Percentiles rank a stretch among this genome's conserved stretches.
Conservation (phyloP, 768 basidiomycete species). For the Cubamyces lactineus region DNA sequence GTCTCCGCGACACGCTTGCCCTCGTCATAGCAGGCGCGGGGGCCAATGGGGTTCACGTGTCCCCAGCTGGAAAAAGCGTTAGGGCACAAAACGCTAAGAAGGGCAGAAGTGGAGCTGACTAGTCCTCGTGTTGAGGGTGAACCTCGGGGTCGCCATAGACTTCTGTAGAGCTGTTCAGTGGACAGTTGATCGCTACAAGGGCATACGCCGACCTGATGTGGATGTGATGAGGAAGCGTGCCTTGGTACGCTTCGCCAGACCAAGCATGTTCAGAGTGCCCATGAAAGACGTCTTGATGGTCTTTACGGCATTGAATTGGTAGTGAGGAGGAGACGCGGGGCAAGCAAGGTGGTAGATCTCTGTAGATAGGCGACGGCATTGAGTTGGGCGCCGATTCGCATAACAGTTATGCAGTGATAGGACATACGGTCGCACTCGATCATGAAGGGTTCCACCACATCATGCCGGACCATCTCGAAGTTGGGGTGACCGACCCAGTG, state of each 20-base stretch:
- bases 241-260: conserved; percentile 95
- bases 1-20: conserved; percentile 99
- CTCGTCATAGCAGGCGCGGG: conserved; percentile 99
- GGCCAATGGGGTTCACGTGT: conserved; percentile 97
- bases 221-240: conserved; percentile 95
- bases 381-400: conserved; percentile 3
- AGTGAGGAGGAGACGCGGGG: conserved; percentile 96
- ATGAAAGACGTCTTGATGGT: conserved; percentile 98
- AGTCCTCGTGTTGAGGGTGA: conserved; percentile 95
- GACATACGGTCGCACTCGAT: conserved; percentile 95
- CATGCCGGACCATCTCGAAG: conserved; percentile 97
- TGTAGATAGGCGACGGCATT: conserved; percentile 31
- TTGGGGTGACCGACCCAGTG: conserved; percentile 98
- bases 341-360: conserved; percentile 99
- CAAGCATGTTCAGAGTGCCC: conserved; percentile 99
- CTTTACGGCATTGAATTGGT: conserved; percentile 97
- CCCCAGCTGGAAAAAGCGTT: conserved; percentile 72
- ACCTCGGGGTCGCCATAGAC: conserved; percentile 99
- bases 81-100: conserved; percentile 23
- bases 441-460: conserved; percentile 97
- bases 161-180: conserved; percentile 50
- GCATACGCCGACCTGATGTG: conserved; percentile 75
- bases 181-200: conserved; percentile 6
- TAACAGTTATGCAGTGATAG: neutral
- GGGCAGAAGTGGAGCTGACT: conserved; percentile 54